Conservation (phyloP, 2,329 filamentous ascomycete genomes). For the Hymenoscyphus linearis region DNA sequence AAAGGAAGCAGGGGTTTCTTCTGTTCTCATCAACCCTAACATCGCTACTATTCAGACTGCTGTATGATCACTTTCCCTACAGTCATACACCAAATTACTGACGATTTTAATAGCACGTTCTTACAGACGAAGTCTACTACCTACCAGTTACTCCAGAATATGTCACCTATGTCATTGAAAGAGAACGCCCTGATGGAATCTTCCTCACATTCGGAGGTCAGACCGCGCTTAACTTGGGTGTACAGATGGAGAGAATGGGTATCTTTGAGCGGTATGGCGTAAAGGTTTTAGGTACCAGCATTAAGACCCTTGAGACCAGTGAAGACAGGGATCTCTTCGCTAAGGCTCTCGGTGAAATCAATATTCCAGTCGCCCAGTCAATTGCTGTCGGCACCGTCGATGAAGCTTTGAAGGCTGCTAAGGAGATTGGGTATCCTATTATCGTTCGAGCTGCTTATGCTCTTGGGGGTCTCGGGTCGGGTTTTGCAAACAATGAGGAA, state of each 20-base stretch:
- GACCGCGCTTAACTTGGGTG: slow-evolving; percentile 92
- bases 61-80: slow-evolving; percentile 10
- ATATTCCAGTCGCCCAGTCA: slow-evolving; percentile 95
- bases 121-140: slow-evolving; percentile 97
- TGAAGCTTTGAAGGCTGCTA: slow-evolving; percentile 82
- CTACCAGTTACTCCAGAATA: slow-evolving; percentile 97
- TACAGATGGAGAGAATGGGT: slow-evolving; percentile 94
- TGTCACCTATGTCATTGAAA: slow-evolving; percentile 94
- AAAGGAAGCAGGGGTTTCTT: slow-evolving; percentile 88
- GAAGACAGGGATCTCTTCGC: slow-evolving; percentile 96
- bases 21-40: slow-evolving; percentile 94
- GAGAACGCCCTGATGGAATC: slow-evolving; percentile 92
- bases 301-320: slow-evolving; percentile 87
- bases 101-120: slow-evolving; percentile 54
- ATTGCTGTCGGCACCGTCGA: slow-evolving; percentile 89
- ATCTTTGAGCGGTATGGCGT: slow-evolving; percentile 94
- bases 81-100: not conserved
- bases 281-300: slow-evolving; percentile 90
- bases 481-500: slow-evolving; percentile 89
- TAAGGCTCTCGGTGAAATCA: slow-evolving; percentile 91
- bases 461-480: slow-evolving; percentile 90
- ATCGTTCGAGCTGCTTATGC: slow-evolving; percentile 97
- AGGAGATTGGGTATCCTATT: slow-evolving; percentile 88
- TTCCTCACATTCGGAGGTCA: slow-evolving; percentile 97
- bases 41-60: slow-evolving; percentile 98